Conservation (phyloP, 306 rosid genomes). For the Hylodesmum podocarpum region DNA sequence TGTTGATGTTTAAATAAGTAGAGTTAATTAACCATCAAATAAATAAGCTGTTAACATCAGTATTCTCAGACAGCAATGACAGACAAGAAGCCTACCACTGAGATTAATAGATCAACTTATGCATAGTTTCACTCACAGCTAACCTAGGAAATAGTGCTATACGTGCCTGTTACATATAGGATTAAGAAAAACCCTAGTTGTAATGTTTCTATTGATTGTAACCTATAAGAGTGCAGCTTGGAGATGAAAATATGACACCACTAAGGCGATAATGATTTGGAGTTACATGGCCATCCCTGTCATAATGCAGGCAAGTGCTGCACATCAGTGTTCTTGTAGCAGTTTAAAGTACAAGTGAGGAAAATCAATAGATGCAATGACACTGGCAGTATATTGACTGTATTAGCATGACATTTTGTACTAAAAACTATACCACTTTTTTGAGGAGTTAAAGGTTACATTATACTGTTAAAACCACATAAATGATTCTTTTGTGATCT, state of each 20-base stretch:
- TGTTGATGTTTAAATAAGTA: neutral
- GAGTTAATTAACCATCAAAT: neutral
- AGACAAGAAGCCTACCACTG: neutral
- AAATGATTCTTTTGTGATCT: neutral
- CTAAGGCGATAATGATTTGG: neutral
- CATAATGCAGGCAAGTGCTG: neutral
- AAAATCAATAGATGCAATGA: neutral
- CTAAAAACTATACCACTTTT: conserved; percentile 5
- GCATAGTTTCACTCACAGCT: neutral
- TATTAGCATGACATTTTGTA: neutral
- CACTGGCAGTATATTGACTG: neutral
- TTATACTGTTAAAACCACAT: neutral
- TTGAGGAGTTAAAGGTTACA: neutral
- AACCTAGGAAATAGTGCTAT: neutral
- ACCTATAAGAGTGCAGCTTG: conserved; percentile 5
- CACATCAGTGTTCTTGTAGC: conserved; percentile 5
- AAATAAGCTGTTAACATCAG: neutral
- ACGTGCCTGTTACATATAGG: neutral
- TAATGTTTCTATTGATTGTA: neutral
- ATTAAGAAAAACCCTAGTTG: neutral
- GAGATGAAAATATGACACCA: neutral
- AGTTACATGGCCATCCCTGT: neutral
- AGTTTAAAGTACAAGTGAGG: neutral
- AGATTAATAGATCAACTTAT: neutral
- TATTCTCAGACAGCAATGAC: conserved; percentile 2